Conservation (phyloP, 257 asterid genomes). For the Thymus mandschuricus region DNA sequence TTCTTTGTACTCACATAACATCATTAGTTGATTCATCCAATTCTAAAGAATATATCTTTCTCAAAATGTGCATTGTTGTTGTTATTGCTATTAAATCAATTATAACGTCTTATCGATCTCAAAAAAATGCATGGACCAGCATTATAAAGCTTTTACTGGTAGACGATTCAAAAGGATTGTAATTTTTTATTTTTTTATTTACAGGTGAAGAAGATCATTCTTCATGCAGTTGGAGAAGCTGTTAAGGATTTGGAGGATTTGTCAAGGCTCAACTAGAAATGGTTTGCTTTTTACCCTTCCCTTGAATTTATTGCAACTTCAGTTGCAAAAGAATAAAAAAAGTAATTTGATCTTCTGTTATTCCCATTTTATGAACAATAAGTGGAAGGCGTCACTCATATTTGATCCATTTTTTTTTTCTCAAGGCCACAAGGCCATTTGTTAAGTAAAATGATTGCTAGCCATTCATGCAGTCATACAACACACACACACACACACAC, state of each 20-base stretch:
- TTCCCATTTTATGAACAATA: no score
- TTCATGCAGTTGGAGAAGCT: slow-evolving; percentile 54
- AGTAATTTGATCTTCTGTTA: background rate
- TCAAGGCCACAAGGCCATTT: background rate
- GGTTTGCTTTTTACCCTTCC: slow-evolving; percentile 30
- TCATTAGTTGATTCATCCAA: background rate
- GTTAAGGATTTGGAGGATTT: slow-evolving; percentile 38
- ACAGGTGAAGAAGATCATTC: slow-evolving; percentile 78
- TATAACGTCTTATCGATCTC: background rate
- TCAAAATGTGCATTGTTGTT: background rate
- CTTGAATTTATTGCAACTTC: background rate
- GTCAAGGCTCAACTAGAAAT: slow-evolving; percentile 27
- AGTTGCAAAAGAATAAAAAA: slow-evolving; percentile 1
- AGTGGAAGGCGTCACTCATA: background rate
- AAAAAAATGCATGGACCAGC: background rate
- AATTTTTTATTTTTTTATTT: slow-evolving; percentile 23
- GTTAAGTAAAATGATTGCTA: background rate
- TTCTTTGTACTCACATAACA: background rate
- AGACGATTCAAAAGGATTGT: background rate
- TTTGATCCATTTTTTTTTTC: slow-evolving; percentile 11
- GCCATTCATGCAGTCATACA: background rate
- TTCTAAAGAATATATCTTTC: background rate
- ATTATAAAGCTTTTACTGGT: background rate
- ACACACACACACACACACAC: background rate
- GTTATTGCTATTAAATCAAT: background rate